Evolutionary conservation across 768 basidiomycete species (phyloP).

Genomic region (Trametes cinnabarina): DNA sequence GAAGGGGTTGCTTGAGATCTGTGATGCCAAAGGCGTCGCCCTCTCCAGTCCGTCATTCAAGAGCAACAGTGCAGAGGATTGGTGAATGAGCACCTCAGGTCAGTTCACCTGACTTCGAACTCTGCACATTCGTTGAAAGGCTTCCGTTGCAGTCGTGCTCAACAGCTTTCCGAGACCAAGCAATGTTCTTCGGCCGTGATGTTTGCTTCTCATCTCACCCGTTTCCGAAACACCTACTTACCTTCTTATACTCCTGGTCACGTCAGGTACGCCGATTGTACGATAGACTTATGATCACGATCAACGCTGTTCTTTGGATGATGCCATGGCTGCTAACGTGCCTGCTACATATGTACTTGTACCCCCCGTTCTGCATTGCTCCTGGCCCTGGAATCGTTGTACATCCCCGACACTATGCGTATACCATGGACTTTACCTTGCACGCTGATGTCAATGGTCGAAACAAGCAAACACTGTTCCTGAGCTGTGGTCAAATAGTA

Average conservation of each 20-base stretch:
- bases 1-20: constrained; percentile 23
- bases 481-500: not conserved
- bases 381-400: not conserved
- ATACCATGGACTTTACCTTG: not conserved
- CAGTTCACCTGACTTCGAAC: too few species aligned
- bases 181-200: not conserved
- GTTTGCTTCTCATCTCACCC: not conserved
- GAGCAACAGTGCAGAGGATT: not conserved
- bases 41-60: not conserved
- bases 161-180: not conserved
- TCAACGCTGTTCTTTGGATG: not conserved
- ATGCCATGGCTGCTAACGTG: not conserved
- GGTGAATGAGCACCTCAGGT: not conserved
- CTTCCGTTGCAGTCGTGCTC: too few species aligned
- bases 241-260: not conserved
- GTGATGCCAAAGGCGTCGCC: constrained; percentile 18
- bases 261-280: not conserved
- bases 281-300: not conserved
- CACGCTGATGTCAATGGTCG: not conserved
- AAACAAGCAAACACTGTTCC: not conserved
- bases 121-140: not conserved
- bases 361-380: not conserved
- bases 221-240: not conserved
- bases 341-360: constrained; percentile 4
- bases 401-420: not conserved